phyloP scores from a whole-genome alignment of 1,139 yeast genomes.

The Blastobotrys petasosporus region DNA sequence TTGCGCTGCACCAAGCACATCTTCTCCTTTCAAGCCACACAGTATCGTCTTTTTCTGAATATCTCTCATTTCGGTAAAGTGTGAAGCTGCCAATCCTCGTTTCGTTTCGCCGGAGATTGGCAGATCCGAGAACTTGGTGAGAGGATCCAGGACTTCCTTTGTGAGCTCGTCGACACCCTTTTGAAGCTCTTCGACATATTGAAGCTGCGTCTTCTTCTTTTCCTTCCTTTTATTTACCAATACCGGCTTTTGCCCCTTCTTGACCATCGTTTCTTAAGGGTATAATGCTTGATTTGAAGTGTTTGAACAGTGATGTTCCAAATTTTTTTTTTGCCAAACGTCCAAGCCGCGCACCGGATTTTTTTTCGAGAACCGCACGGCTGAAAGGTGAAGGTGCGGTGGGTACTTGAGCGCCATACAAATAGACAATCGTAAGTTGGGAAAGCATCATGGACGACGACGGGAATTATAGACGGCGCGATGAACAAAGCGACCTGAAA shows the following conservation, averaged over 20 bases:
- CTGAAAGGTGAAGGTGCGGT: not conserved
- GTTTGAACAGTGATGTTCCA: not conserved
- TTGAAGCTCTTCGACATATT: constrained; percentile 29
- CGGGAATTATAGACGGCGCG: too few species aligned
- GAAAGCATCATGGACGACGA: not conserved
- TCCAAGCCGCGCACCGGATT: not conserved
- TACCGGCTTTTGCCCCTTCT: constrained; percentile 12
- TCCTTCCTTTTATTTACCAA: constrained; percentile 8
- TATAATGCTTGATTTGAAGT: too few species aligned
- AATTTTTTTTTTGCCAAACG: not conserved
- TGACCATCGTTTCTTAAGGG: constrained; percentile 10
- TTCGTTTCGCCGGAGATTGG: constrained; percentile 66
- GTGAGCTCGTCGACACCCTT: constrained; percentile 21
- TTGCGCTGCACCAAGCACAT: constrained; percentile 85
- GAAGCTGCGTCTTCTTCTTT: constrained; percentile 18
- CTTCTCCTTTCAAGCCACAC: constrained; percentile 69
- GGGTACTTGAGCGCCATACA: too few species aligned
- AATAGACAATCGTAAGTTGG: too few species aligned
- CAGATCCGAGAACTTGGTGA: constrained; percentile 43
- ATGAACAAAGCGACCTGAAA: too few species aligned
- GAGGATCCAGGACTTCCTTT: constrained; percentile 14
- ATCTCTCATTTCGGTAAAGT: constrained; percentile 71
- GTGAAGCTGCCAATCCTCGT: constrained; percentile 62
- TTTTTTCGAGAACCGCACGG: not conserved
- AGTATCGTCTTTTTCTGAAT: constrained; percentile 81